A percentile compares a stretch with the other conserved stretches of the same genome.
Evolutionary conservation across 495 filamentous ascomycete genomes (phyloP).

Genomic region (Penicillium psychrofluorescens): DNA sequence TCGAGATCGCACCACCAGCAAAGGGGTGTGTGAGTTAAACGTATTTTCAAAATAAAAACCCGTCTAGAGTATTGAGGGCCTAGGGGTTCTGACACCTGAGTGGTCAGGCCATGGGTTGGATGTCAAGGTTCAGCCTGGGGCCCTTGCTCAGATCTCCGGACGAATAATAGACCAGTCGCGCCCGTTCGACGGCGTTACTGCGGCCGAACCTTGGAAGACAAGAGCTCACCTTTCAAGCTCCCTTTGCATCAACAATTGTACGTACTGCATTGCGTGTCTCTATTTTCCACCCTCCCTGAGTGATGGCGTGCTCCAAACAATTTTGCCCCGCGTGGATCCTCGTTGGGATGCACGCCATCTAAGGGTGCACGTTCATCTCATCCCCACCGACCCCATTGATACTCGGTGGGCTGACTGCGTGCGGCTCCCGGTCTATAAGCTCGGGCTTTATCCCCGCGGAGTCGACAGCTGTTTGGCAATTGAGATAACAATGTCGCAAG

Average conservation of each 20-base stretch:
- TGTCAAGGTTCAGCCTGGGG: constrained; percentile 15
- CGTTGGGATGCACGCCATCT: too few species aligned
- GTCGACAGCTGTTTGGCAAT: too few species aligned
- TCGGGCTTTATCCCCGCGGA: constrained; percentile 1
- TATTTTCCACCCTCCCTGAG: too few species aligned
- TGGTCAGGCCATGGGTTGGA: constrained; percentile 5
- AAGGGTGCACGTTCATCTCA: too few species aligned
- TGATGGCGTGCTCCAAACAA: too few species aligned
- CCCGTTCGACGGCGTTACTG: constrained; percentile 8
- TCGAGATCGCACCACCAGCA: background rate
- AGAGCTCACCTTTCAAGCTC: too few species aligned
- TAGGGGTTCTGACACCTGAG: constrained; percentile 7
- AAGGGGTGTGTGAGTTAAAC: background rate
- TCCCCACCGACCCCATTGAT: background rate
- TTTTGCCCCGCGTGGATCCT: too few species aligned
- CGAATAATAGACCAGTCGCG: too few species aligned
- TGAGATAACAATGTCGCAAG: too few species aligned
- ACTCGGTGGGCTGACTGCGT: constrained; percentile 2
- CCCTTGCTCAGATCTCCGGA: constrained; percentile 4
- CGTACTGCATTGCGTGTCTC: too few species aligned
- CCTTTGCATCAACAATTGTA: too few species aligned
- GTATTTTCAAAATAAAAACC: background rate
- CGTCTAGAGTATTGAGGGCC: background rate
- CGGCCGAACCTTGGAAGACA: constrained; percentile 17
- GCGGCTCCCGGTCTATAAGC: constrained; percentile 7